Evolutionary conservation across 176 grass and related monocot species (phyloP), one percentile per base, ranked within the genome.

Genomic region (Pontederia crassipes): DNA sequence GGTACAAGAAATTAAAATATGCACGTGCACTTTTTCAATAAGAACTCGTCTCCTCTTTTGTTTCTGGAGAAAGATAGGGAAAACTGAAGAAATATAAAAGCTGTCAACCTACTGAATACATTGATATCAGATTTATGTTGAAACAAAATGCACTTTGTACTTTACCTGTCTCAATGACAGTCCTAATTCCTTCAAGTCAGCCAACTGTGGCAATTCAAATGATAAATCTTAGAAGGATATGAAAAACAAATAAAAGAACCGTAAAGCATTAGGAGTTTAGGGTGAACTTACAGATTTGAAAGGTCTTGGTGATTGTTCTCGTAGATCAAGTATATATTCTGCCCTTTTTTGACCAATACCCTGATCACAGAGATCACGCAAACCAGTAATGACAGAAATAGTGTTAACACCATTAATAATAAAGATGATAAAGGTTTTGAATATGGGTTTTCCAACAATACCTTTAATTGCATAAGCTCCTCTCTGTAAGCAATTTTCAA

Each of bases 271-370:
- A 3, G 2, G 5, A 45, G 27, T 68, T 55, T 68, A 60, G n/a
- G 55, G 48, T 12, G 17, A 71, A 68, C 76, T 80, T 92, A 98
- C 88, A 61, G 71, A 83, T 89, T 89, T 83, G 72, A 98, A 83
- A 54, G 93, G 93, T 54, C 50, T 80, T 1, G 70, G 82, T 27
- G 79, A 74, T 56, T 92, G 70, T 61, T 89, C 84, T 28, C 84
- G 78, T 15, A 92, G 69, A 64, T 92, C 93, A 18, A 98, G 67
- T 65, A 98, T 86, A 58, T 98, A 98, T 12, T 92, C 82, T 53
- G 93, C 88, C 70, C 93, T 84, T 74, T 67, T 98, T 45, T 66
- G 57, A 3, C 93, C 93, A 66, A 98, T 98, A 53, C 93, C 93
- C 93, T 98, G 75, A 54, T 28, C 52, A 62, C 74, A 3, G 65